Percentiles rank a stretch among this genome's conserved stretches.
Evolutionary conservation across 2,329 filamentous ascomycete species (phyloP).

Genomic region (Stachybotrys chlorohalonatus): DNA sequence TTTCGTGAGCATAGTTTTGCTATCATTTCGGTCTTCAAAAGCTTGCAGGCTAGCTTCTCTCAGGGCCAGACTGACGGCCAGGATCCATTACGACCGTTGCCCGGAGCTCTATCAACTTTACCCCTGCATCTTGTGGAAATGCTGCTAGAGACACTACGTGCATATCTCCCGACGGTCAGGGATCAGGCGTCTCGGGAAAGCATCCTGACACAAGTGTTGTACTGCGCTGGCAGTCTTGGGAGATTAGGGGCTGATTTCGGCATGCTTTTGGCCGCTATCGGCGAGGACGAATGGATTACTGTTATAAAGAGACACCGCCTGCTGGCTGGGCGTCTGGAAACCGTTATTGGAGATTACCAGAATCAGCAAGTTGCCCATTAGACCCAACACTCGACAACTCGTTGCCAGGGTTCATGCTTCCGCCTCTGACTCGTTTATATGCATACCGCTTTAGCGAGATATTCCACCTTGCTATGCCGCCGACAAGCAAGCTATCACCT

Average conservation of each 20-base stretch:
- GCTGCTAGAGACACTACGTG: conserved; percentile 64
- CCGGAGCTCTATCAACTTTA: conserved; percentile 74
- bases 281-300: conserved; percentile 71
- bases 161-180: conserved; percentile 72
- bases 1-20: conserved; percentile 96
- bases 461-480: too few species aligned
- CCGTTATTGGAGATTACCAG: conserved; percentile 48
- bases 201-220: conserved; percentile 83
- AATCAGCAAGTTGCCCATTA: conserved; percentile 3
- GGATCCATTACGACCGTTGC: conserved; percentile 48
- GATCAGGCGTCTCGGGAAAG: conserved; percentile 78
- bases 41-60: conserved; percentile 49
- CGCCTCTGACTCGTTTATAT: too few species aligned
- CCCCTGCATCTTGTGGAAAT: conserved; percentile 75
- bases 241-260: conserved; percentile 89
- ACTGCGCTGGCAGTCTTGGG: conserved; percentile 85
- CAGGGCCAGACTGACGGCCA: conserved; percentile 6
- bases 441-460: too few species aligned
- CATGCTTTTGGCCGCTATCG: conserved; percentile 60
- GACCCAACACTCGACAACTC: too few species aligned
- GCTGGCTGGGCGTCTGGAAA: conserved; percentile 70
- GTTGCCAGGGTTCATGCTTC: too few species aligned
- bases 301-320: conserved; percentile 82
- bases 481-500: too few species aligned
- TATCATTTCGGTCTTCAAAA: conserved; percentile 89